Base-by-base conservation (phyloP, 352 stramenopile genomes). In the Globisporangium canariense region DNA sequence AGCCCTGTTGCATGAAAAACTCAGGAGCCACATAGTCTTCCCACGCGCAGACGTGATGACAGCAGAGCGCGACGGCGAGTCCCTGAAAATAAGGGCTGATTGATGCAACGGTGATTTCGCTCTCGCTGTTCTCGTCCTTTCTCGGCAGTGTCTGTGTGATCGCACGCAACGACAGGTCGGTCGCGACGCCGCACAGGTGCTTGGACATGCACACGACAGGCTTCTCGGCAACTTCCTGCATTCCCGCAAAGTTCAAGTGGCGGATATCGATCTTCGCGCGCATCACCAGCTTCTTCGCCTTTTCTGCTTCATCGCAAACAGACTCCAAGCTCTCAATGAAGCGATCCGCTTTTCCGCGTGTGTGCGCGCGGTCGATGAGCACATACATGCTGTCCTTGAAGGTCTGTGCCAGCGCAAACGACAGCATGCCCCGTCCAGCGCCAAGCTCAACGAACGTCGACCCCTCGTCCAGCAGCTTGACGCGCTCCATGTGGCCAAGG, bases 251-350 rank as follows among this genome's bases (percentile, higher is more conserved):
- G 62, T 95, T 89, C 25, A 95, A 61, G 56, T 95, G 86, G 22
- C 86, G 86, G 71, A 95, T 93, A 57, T 93, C 86, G 50, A 95
- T 93, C 64, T 93, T 93, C 6, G 81, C 84, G 3, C 86, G 81
- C 36, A 89, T 20, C 2, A 82, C 78, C 28, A 63, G 73, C 5
- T 65, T 72, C n/a, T 76, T 71, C 4, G 64, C 52, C 36, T 56
- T 45, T 41, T 71, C 63, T 7, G 55, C 47, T 1, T 47, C 40
- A 4, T 70, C 78, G 9, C 18, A 22, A 22, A 30, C 10, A 0
- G 30, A n/a, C 38, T 66, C 50, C 30, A 50, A 20, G 10, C 46
- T 66, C 10, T 76, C 76, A 47, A 93, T 92, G 61, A 82, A 86
- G 3, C 77, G 81, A 60, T 93, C 85, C 3, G 85, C 86, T 51